These are phyloP conservation scores for Oxytropis ochrocephala DNA, from an alignment of 306 rosid species.

Conservation along the genomic window DNA sequence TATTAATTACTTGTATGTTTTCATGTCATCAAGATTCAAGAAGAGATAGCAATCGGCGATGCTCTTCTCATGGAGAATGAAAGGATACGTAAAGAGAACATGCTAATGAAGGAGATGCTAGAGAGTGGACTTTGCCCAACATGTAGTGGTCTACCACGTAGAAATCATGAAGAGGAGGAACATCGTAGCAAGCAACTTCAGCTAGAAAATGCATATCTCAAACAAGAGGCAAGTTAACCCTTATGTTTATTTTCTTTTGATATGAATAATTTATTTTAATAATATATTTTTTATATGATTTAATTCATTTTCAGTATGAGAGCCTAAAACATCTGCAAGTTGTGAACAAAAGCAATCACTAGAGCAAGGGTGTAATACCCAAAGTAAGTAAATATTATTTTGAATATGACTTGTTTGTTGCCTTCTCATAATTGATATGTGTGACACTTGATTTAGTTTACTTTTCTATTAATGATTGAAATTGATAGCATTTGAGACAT, in stretches of 20 bases:
- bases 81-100: conserved; percentile 42
- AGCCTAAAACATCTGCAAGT: conserved; percentile 21
- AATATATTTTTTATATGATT: neutral
- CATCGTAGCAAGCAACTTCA: conserved; percentile 26
- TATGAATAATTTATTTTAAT: too few relatives aligned
- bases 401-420: too few relatives aligned
- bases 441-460: too few relatives aligned
- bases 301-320: conserved; percentile 37
- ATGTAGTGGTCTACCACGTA: conserved; percentile 56
- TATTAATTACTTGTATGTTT: neutral
- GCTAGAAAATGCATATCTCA: conserved; percentile 40
- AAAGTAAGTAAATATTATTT: too few relatives aligned
- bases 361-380: too few relatives aligned
- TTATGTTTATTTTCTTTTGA: neutral
- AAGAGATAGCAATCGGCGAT: conserved; percentile 32
- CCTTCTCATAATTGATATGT: too few relatives aligned
- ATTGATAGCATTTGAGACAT: too few relatives aligned
- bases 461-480: too few relatives aligned
- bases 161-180: conserved; percentile 29
- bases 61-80: conserved; percentile 46
- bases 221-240: conserved; percentile 40
- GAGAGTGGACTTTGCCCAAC: conserved; percentile 37
- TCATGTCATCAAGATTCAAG: conserved; percentile 34
- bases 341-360: conserved; percentile 21
- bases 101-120: conserved; percentile 34